A percentile compares a stretch with the other conserved stretches of the same genome.
These are phyloP conservation scores for Phytophthora ramorum DNA, from an alignment of 352 stramenopile genomes.

Conservation along the genomic window DNA sequence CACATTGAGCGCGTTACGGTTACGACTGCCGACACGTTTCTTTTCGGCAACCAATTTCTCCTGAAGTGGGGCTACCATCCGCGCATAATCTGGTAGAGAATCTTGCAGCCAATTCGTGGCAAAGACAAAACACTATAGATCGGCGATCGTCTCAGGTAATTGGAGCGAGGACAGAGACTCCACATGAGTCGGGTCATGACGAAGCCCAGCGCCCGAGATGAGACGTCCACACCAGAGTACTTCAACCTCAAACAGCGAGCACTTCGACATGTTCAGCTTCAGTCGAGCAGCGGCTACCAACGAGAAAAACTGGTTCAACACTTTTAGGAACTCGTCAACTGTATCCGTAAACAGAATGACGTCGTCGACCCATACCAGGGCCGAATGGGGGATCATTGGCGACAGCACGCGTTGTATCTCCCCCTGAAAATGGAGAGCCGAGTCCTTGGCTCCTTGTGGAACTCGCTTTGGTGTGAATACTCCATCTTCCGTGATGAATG, in stretches of 20 bases:
- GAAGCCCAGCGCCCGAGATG: background rate
- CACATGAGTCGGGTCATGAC: too few relatives aligned
- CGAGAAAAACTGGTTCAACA: constrained; percentile 8
- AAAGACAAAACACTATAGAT: background rate
- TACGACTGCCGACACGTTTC: background rate
- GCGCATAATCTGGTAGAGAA: background rate
- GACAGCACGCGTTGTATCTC: background rate
- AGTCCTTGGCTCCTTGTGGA: constrained; percentile 4
- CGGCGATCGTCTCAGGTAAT: too few relatives aligned
- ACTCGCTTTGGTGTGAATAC: constrained; percentile 16
- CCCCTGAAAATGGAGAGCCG: constrained; percentile 12
- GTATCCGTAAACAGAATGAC: too few relatives aligned
- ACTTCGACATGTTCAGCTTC: constrained; percentile 32
- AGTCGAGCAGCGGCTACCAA: constrained; percentile 3
- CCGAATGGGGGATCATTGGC: too few relatives aligned
- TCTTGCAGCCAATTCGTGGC: constrained; percentile 4
- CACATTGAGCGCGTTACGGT: background rate
- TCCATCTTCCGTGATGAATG: constrained; percentile 26
- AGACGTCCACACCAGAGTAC: constrained; percentile 32
- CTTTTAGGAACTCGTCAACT: too few relatives aligned
- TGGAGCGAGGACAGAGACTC: too few relatives aligned
- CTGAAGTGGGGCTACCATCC: background rate
- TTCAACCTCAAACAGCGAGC: constrained; percentile 9
- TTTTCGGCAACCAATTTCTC: background rate
- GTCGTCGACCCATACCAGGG: too few relatives aligned